These are phyloP conservation scores for Aspergillus melleus DNA, from an alignment of 2,329 filamentous ascomycete species.

Conservation along the genomic window DNA sequence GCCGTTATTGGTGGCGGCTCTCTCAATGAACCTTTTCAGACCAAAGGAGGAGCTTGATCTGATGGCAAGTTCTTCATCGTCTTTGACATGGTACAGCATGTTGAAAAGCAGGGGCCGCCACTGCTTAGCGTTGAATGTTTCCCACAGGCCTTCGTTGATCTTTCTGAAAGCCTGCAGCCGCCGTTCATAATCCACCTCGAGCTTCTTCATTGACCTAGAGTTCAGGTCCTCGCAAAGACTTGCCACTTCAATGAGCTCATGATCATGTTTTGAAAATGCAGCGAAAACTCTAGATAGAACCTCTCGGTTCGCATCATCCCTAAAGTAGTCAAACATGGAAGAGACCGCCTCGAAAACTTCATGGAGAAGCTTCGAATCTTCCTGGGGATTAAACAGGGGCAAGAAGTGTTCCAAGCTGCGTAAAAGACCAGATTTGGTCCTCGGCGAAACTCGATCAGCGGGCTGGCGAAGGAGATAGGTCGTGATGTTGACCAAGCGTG, in stretches of 20 bases:
- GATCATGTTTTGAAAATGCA: constrained; percentile 67
- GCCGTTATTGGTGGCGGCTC: constrained; percentile 50
- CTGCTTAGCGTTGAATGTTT: constrained; percentile 65
- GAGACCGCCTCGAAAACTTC: constrained; percentile 73
- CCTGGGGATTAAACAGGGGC: constrained; percentile 59
- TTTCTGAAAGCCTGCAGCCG: constrained; percentile 73
- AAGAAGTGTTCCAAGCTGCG: constrained; percentile 80
- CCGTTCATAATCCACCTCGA: constrained; percentile 85
- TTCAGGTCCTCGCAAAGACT: constrained; percentile 77
- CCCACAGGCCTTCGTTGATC: constrained; percentile 65
- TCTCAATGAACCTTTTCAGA: constrained; percentile 74
- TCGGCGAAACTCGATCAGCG: constrained; percentile 76
- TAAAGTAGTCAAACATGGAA: constrained; percentile 86
- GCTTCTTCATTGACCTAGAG: constrained; percentile 66
- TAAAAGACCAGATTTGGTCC: constrained; percentile 77
- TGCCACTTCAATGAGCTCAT: constrained; percentile 63
- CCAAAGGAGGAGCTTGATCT: constrained; percentile 79
- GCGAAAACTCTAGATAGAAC: constrained; percentile 71
- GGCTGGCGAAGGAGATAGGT: constrained; percentile 82
- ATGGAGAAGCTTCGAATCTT: constrained; percentile 59
- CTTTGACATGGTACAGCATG: constrained; percentile 79
- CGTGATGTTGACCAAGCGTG: constrained; percentile 76
- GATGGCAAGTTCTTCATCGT: constrained; percentile 86
- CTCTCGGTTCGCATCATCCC: constrained; percentile 73
- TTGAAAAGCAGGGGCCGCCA: constrained; percentile 91